Evolutionary conservation across 2,329 filamentous ascomycete species (phyloP).

Genomic region (Ceratocystis diversiconidia): DNA sequence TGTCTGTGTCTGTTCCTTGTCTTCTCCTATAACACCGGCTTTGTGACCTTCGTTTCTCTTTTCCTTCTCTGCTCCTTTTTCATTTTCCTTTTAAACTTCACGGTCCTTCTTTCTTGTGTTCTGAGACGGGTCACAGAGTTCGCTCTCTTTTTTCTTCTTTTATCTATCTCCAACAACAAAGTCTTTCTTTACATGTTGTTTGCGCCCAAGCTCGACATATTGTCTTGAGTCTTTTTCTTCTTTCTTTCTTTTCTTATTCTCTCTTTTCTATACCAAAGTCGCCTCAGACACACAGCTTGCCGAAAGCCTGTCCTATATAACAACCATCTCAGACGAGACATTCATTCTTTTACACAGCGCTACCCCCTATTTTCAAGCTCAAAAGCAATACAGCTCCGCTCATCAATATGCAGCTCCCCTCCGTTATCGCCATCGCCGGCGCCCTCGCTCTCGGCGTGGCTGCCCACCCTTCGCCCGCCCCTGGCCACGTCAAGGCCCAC

Average conservation of each 20-base stretch:
- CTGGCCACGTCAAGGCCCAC: slow-evolving; percentile 24
- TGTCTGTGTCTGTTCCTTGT: neutral
- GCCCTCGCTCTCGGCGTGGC: slow-evolving; percentile 28
- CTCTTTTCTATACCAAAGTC: neutral
- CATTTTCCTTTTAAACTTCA: neutral
- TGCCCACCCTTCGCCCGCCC: slow-evolving; percentile 30
- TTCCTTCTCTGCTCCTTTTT: neutral
- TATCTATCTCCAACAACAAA: neutral
- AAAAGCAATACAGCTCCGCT: neutral
- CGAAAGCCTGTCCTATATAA: neutral
- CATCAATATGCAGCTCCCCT: slow-evolving; percentile 31
- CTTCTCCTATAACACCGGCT: slow-evolving; percentile 6
- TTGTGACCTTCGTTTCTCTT: slow-evolving; percentile 7
- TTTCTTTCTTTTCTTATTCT: slow-evolving; percentile 14
- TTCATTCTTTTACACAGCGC: slow-evolving; percentile 4
- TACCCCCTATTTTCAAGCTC: neutral
- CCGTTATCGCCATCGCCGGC: slow-evolving; percentile 28
- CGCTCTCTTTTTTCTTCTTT: neutral
- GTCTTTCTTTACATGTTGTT: neutral
- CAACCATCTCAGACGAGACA: slow-evolving; percentile 7
- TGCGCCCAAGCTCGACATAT: neutral
- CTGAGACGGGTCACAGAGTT: too few relatives aligned
- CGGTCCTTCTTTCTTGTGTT: neutral
- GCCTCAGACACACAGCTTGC: slow-evolving; percentile 3
- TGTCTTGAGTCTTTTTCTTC: neutral